Evolutionary conservation across 1,284 basidiomycete genomes (phyloP).

Genomic region (Serendipita sp.): DNA sequence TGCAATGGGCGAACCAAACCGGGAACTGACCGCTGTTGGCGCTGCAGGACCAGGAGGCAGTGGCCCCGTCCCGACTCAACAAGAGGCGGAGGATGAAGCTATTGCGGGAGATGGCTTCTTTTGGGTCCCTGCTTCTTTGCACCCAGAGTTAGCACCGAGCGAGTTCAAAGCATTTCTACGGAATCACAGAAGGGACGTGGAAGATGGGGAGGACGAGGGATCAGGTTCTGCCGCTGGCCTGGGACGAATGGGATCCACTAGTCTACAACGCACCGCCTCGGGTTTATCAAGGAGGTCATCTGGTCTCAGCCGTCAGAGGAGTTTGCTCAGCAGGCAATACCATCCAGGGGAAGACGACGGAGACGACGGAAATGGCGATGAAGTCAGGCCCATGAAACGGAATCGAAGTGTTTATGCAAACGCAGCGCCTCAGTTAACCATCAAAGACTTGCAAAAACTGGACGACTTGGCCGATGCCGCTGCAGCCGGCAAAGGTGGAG

Average conservation of each 20-base stretch:
- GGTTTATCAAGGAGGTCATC: conserved; percentile 25
- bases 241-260: conserved; percentile 15
- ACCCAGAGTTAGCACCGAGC: conserved; percentile 92
- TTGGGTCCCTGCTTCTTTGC: conserved; percentile 93
- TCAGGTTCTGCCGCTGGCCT: conserved; percentile 15
- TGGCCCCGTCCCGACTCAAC: conserved; percentile 18
- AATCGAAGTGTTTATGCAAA: conserved; percentile 52
- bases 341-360: conserved; percentile 36
- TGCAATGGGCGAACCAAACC: not conserved
- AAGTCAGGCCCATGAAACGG: conserved; percentile 51
- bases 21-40: conserved; percentile 21
- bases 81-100: conserved; percentile 30
- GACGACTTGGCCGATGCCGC: conserved; percentile 87
- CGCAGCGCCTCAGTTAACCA: conserved; percentile 63
- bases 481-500: conserved; percentile 47
- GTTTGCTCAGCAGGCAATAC: conserved; percentile 84
- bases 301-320: conserved; percentile 60
- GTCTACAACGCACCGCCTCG: conserved; percentile 26
- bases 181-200: conserved; percentile 58
- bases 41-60: conserved; percentile 29
- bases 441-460: conserved; percentile 82
- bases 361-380: conserved; percentile 45
- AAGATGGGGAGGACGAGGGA: conserved; percentile 29
- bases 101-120: conserved; percentile 49
- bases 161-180: conserved; percentile 93